Percentiles rank a stretch among this genome's conserved stretches.
Evolutionary conservation across 768 basidiomycete species (phyloP).

Genomic region (Gautieria morchelliformis): DNA sequence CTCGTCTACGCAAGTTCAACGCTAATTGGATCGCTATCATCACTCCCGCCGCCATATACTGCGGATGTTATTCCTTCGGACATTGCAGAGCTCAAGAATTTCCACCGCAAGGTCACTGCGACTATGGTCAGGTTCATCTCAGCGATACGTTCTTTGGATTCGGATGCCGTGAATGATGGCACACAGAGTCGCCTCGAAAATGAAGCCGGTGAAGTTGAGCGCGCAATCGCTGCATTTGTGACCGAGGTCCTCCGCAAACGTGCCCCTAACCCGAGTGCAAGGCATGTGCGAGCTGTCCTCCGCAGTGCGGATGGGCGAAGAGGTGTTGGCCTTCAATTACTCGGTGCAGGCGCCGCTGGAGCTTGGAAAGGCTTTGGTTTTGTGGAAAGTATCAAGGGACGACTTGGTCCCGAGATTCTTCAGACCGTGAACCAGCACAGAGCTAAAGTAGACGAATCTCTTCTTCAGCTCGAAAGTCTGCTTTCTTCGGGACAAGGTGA

Average conservation of each 20-base stretch:
- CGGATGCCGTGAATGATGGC: constrained; percentile 15
- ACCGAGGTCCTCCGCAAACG: constrained; percentile 32
- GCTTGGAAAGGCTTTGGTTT: constrained; percentile 84
- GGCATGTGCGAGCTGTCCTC: constrained; percentile 17
- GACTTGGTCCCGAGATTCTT: constrained; percentile 43
- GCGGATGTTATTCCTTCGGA: not conserved
- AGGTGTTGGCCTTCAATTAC: constrained; percentile 59
- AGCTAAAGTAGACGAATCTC: constrained; percentile 40
- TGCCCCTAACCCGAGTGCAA: constrained; percentile 45
- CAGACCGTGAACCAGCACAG: constrained; percentile 42
- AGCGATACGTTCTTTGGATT: constrained; percentile 25
- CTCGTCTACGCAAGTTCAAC: constrained; percentile 21
- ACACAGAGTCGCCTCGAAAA: constrained; percentile 14
- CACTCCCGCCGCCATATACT: constrained; percentile 3
- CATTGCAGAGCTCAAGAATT: constrained; percentile 14
- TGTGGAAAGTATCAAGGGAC: constrained; percentile 45
- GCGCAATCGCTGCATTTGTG: constrained; percentile 19
- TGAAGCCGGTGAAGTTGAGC: constrained; percentile 20
- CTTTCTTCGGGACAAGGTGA: constrained; percentile 1
- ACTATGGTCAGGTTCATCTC: constrained; percentile 31
- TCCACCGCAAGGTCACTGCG: constrained; percentile 23
- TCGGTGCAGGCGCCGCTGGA: constrained; percentile 69
- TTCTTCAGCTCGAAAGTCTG: constrained; percentile 26
- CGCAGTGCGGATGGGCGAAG: constrained; percentile 18
- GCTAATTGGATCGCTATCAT: constrained; percentile 11